phyloP scores from a whole-genome alignment of 2,329 filamentous ascomycete genomes.

The Boeremia exigua region DNA sequence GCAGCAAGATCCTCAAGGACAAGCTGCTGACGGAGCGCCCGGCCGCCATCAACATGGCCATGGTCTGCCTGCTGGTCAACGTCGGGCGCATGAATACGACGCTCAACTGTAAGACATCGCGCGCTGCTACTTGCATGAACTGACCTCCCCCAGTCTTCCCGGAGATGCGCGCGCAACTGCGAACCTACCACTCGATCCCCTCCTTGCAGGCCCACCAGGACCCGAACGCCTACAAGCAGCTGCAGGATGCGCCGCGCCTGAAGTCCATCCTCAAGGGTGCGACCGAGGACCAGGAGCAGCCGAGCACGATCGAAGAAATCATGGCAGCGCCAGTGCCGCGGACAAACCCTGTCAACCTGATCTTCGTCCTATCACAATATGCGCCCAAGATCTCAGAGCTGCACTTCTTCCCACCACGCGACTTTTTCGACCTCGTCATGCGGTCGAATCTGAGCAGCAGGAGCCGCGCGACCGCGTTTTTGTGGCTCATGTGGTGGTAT shows the following conservation, averaged over 20 bases:
- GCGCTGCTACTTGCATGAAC: slow-evolving; percentile 19
- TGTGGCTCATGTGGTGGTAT: slow-evolving; percentile 99
- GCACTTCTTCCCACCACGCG: slow-evolving; percentile 82
- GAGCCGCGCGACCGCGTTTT: slow-evolving; percentile 84
- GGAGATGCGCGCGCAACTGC: slow-evolving; percentile 96
- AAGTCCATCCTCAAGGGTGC: slow-evolving; percentile 98
- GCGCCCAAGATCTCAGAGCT: slow-evolving; percentile 91
- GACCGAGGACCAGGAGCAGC: slow-evolving; percentile 88
- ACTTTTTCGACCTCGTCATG: slow-evolving; percentile 98
- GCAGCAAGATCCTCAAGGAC: slow-evolving; percentile 96
- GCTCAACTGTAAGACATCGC: slow-evolving; percentile 75
- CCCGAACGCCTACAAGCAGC: slow-evolving; percentile 93
- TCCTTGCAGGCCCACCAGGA: slow-evolving; percentile 95
- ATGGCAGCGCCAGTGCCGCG: slow-evolving; percentile 72
- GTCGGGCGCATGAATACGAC: slow-evolving; percentile 99
- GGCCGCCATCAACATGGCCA: slow-evolving; percentile 96
- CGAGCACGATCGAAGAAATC: slow-evolving; percentile 81
- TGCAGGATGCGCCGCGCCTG: slow-evolving; percentile 92
- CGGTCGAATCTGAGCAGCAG: slow-evolving; percentile 79
- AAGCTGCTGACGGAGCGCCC: slow-evolving; percentile 91
- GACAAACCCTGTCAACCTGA: slow-evolving; percentile 95
- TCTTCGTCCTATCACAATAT: slow-evolving; percentile 90
- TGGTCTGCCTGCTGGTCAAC: slow-evolving; percentile 97
- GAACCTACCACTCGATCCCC: slow-evolving; percentile 97
- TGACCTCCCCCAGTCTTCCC: slow-evolving; percentile 76